phyloP scores from a whole-genome alignment of 106 monocot species.

The Dendrobium nobile region DNA sequence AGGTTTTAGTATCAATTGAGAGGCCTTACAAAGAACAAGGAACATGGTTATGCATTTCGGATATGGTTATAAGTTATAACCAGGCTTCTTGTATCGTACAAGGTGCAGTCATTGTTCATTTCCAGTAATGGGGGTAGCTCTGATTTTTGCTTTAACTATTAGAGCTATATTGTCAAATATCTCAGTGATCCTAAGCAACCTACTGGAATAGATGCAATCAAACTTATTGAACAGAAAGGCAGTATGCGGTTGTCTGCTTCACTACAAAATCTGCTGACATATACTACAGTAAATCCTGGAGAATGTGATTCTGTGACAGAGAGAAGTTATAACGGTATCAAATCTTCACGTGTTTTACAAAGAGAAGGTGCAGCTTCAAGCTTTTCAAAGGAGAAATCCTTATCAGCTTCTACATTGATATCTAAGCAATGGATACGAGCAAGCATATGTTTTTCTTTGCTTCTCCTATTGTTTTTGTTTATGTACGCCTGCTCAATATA shows the following conservation, averaged over 20 bases:
- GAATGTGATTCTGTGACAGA: slow-evolving; percentile 36
- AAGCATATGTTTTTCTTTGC: slow-evolving; percentile 11
- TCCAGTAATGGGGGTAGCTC: not conserved
- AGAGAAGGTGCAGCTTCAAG: slow-evolving; percentile 47
- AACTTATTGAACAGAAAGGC: slow-evolving; percentile 8
- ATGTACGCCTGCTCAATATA: slow-evolving; percentile 40
- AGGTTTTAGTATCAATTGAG: not conserved
- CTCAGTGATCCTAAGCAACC: not conserved
- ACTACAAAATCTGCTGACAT: slow-evolving; percentile 66
- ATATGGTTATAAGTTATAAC: not conserved
- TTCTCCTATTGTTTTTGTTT: slow-evolving; percentile 34
- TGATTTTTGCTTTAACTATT: not conserved
- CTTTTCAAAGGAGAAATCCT: slow-evolving; percentile 84
- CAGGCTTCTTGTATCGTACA: not conserved
- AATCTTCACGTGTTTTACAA: slow-evolving; percentile 36
- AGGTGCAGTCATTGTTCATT: not conserved
- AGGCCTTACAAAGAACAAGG: not conserved
- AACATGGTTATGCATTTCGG: not conserved
- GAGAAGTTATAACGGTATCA: slow-evolving; percentile 23
- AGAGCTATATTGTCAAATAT: not conserved
- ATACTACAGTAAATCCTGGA: slow-evolving; percentile 27
- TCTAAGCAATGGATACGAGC: slow-evolving; percentile 45
- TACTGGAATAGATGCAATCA: not conserved
- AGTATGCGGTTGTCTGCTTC: slow-evolving; percentile 65
- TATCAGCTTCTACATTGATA: slow-evolving; percentile 22